These are phyloP conservation scores for Vigna radiata DNA, from an alignment of 306 rosid species.

Conservation along the genomic window DNA sequence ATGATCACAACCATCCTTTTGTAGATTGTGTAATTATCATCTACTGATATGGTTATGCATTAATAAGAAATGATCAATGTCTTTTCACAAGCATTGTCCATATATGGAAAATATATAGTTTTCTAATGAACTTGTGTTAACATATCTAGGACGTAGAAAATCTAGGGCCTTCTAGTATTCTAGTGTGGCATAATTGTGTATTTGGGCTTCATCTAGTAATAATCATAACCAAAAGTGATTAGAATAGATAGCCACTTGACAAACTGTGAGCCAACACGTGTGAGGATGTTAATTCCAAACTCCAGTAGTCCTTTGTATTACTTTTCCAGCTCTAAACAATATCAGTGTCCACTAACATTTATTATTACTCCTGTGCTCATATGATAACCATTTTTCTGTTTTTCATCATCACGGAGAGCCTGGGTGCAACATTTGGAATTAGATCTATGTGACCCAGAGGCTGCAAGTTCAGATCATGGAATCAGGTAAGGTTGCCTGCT, in stretches of 20 bases:
- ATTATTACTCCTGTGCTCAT: neutral
- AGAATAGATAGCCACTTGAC: neutral
- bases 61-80: neutral
- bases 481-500: conserved; percentile 2
- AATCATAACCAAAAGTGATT: neutral
- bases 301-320: conserved; percentile 1
- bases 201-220: neutral
- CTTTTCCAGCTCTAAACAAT: neutral
- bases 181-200: neutral
- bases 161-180: neutral
- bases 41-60: neutral
- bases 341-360: conserved; percentile 19
- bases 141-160: neutral
- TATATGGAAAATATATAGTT: neutral
- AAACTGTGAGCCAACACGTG: neutral
- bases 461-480: neutral
- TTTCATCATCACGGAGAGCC: neutral
- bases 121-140: neutral
- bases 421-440: neutral
- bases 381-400: neutral
- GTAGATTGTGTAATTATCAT: neutral
- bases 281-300: neutral
- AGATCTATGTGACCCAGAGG: neutral
- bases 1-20: neutral
- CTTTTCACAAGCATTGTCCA: neutral